phyloP scores from a whole-genome alignment of 2,329 filamentous ascomycete genomes.

The Phialophora expanda region DNA sequence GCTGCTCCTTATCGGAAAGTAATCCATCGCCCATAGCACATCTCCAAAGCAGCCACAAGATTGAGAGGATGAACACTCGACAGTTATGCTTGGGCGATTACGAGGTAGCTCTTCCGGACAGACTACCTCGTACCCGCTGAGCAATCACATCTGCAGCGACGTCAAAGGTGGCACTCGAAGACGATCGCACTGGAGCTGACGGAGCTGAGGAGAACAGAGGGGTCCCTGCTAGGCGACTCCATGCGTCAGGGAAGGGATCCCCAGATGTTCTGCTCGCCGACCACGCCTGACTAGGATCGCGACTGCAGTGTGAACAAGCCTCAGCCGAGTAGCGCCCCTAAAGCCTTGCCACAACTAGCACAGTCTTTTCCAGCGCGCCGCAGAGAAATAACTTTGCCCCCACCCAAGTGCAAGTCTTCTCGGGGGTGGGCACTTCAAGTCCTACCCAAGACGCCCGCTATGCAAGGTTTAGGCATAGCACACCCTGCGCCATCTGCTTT shows the following conservation, averaged over 20 bases:
- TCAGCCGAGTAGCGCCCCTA: constrained; percentile 9
- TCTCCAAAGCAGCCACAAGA: constrained; percentile 5
- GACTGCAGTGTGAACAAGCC: constrained; percentile 4
- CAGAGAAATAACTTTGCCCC: neutral
- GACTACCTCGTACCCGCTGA: neutral
- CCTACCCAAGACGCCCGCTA: constrained; percentile 1
- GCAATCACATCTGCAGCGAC: constrained; percentile 5
- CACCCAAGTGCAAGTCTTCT: neutral
- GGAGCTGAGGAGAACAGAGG: neutral
- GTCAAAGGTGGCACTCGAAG: constrained; percentile 8
- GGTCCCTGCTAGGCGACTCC: neutral
- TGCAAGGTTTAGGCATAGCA: constrained; percentile 4
- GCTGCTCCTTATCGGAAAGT: constrained; percentile 8
- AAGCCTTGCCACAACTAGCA: constrained; percentile 6
- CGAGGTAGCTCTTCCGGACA: neutral
- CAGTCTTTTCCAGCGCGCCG: neutral
- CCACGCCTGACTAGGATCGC: neutral
- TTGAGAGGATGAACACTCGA: constrained; percentile 3
- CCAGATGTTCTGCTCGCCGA: neutral
- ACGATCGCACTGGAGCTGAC: neutral
- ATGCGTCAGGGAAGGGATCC: constrained; percentile 1
- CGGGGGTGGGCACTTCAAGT: neutral
- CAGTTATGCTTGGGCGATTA: constrained; percentile 1
- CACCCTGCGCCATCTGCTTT: neutral
- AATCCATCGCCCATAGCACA: neutral